Conservation (phyloP, 805 yeast species). For the Saccharomyces cerevisiae region DNA sequence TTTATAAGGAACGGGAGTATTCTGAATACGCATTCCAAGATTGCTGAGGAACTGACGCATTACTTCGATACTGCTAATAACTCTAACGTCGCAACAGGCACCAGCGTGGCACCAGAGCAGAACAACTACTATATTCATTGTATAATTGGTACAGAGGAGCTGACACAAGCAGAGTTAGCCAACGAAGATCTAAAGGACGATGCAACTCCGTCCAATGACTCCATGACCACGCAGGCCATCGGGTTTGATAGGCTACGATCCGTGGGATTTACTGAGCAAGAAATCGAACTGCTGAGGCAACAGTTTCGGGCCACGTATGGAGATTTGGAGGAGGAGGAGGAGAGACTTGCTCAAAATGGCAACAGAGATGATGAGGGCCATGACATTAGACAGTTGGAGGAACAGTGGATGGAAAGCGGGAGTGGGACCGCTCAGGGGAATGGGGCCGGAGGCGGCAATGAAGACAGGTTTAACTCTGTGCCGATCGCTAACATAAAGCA, state of each 20-base stretch:
- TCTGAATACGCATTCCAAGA: slow-evolving; percentile 14
- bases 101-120: not conserved
- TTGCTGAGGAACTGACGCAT: slow-evolving; percentile 11
- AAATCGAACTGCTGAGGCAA: slow-evolving; percentile 58
- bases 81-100: not conserved
- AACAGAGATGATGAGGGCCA: slow-evolving; percentile 24
- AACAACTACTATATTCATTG: slow-evolving; percentile 63
- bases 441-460: slow-evolving; percentile 47
- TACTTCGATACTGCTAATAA: slow-evolving; percentile 7
- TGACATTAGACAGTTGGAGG: slow-evolving; percentile 63
- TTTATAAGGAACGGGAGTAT: slow-evolving; percentile 27
- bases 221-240: slow-evolving; percentile 45
- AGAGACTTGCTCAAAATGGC: slow-evolving; percentile 4
- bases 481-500: slow-evolving; percentile 36
- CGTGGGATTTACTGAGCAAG: slow-evolving; percentile 78
- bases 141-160: slow-evolving; percentile 50
- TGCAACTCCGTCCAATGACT: slow-evolving; percentile 13
- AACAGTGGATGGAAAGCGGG: slow-evolving; percentile 80
- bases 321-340: slow-evolving; percentile 22
- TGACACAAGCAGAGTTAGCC: slow-evolving; percentile 37
- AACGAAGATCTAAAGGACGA: slow-evolving; percentile 53
- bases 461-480: slow-evolving; percentile 36
- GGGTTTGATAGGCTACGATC: slow-evolving; percentile 80
- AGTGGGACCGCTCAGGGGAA: slow-evolving; percentile 40
- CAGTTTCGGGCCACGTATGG: slow-evolving; percentile 72